A percentile compares a stretch with the other conserved stretches of the same genome.
Evolutionary conservation across 2,329 filamentous ascomycete species (phyloP).

Genomic region (Thermoascus crustaceus): DNA sequence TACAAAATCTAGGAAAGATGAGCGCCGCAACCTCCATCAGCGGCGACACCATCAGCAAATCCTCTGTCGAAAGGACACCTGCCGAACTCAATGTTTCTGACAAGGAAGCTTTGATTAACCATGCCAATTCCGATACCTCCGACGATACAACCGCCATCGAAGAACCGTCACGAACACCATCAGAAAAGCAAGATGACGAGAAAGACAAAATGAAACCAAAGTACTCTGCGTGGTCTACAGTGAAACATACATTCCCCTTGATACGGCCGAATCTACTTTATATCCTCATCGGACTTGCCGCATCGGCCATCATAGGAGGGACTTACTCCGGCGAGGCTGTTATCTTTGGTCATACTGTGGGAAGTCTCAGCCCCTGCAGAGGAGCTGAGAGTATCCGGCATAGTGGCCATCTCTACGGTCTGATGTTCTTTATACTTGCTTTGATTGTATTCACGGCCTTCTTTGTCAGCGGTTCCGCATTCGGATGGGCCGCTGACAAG

Average conservation of each 20-base stretch:
- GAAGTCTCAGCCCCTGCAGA: conserved; percentile 44
- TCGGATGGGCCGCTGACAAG: conserved; percentile 51
- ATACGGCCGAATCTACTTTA: conserved; percentile 34
- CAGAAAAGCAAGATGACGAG: conserved; percentile 2
- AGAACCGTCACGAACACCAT: neutral
- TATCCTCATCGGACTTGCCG: conserved; percentile 38
- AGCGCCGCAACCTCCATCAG: neutral
- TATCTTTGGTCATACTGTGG: conserved; percentile 49
- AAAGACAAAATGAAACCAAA: conserved; percentile 4
- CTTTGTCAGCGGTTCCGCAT: conserved; percentile 46
- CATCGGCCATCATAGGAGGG: conserved; percentile 44
- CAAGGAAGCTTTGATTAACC: neutral
- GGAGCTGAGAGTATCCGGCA: conserved; percentile 36
- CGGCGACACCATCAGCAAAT: neutral
- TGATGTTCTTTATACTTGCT: conserved; percentile 49
- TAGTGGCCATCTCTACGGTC: conserved; percentile 43
- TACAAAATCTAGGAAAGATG: conserved; percentile 30
- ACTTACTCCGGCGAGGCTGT: conserved; percentile 46
- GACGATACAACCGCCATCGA: neutral
- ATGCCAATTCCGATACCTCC: neutral
- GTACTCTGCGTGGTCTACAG: conserved; percentile 16
- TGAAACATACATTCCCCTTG: conserved; percentile 28
- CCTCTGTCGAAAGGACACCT: no score
- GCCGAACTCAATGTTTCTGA: neutral
- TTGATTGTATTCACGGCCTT: conserved; percentile 49